A percentile compares a stretch with the other conserved stretches of the same genome.
Conservation (phyloP, 1,139 yeast species). For the Suhomyces anneliseae region DNA sequence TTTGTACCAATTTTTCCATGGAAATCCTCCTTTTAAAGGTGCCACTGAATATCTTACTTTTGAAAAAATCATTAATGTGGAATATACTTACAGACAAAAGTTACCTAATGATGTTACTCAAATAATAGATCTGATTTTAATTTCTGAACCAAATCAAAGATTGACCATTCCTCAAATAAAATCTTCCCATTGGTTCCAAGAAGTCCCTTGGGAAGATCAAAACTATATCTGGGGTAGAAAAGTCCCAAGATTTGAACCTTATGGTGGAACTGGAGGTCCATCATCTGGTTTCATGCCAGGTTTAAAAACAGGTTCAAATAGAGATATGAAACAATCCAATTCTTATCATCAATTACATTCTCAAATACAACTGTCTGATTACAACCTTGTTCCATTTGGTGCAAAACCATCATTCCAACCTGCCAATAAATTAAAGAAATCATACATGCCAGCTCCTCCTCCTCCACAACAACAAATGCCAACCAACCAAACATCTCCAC, state of each 20-base stretch:
- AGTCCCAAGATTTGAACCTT: constrained; percentile 52
- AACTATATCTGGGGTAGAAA: constrained; percentile 46
- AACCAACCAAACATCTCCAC: constrained; percentile 6
- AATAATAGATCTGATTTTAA: constrained; percentile 66
- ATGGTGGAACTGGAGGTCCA: constrained; percentile 27
- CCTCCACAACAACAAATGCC: constrained; percentile 3
- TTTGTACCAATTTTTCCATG: constrained; percentile 88
- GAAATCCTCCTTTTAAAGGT: constrained; percentile 95
- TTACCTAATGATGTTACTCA: constrained; percentile 60
- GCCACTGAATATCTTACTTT: constrained; percentile 92
- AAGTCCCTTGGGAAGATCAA: constrained; percentile 44
- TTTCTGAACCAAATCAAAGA: constrained; percentile 42
- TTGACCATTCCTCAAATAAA: constrained; percentile 36
- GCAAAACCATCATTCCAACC: constrained; percentile 34
- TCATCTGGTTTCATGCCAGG: constrained; percentile 34
- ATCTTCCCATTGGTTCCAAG: constrained; percentile 40
- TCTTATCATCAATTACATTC: constrained; percentile 45
- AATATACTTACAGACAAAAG: constrained; percentile 79
- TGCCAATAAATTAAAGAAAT: constrained; percentile 33
- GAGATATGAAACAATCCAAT: constrained; percentile 40
- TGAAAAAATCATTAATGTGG: constrained; percentile 84
- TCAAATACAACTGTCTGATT: constrained; percentile 41
- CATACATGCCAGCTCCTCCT: constrained; percentile 5
- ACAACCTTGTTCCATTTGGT: constrained; percentile 31
- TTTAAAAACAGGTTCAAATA: constrained; percentile 38